These are phyloP conservation scores for Rosa hybrid DNA, from an alignment of 331 rosid genomes.

Conservation along the genomic window DNA sequence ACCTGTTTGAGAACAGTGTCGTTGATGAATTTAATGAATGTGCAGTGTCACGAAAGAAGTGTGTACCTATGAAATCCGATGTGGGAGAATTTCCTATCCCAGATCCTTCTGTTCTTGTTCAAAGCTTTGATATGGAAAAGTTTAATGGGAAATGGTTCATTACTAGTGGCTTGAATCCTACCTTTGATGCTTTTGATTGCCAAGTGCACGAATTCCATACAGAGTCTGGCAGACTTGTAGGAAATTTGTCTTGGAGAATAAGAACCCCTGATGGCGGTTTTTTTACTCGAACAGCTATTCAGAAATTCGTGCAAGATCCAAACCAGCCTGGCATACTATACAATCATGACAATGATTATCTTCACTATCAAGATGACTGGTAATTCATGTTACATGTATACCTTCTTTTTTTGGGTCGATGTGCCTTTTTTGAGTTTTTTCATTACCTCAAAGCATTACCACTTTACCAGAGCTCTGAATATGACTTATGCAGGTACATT, in stretches of 20 bases:
- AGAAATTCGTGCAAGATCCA: slow-evolving; percentile 89
- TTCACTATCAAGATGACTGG: slow-evolving; percentile 98
- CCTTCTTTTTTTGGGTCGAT: slow-evolving; percentile 6
- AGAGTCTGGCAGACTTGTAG: slow-evolving; percentile 70
- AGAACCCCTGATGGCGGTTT: slow-evolving; percentile 86
- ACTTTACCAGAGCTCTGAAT: slow-evolving; percentile 11
- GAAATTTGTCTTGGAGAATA: slow-evolving; percentile 86
- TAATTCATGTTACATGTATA: slow-evolving; percentile 22
- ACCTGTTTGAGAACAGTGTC: slow-evolving; percentile 82
- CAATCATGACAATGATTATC: slow-evolving; percentile 92
- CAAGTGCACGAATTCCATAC: slow-evolving; percentile 81
- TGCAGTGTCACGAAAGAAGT: slow-evolving; percentile 91
- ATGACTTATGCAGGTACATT: slow-evolving; percentile 62
- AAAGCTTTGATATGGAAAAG: slow-evolving; percentile 65
- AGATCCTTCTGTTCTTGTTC: slow-evolving; percentile 71
- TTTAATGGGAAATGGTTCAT: slow-evolving; percentile 96
- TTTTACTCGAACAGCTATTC: slow-evolving; percentile 69
- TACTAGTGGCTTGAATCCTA: slow-evolving; percentile 83
- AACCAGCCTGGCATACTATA: slow-evolving; percentile 76
- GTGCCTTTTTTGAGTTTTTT: slow-evolving; percentile 17
- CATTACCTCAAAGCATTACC: not conserved
- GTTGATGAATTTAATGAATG: slow-evolving; percentile 96
- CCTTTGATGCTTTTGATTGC: slow-evolving; percentile 84
- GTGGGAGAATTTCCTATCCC: slow-evolving; percentile 93
- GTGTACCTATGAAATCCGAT: slow-evolving; percentile 91